Evolutionary conservation across 2,329 filamentous ascomycete species (phyloP), one percentile per base, ranked within the genome.

Genomic region (Aspergillus unguis): DNA sequence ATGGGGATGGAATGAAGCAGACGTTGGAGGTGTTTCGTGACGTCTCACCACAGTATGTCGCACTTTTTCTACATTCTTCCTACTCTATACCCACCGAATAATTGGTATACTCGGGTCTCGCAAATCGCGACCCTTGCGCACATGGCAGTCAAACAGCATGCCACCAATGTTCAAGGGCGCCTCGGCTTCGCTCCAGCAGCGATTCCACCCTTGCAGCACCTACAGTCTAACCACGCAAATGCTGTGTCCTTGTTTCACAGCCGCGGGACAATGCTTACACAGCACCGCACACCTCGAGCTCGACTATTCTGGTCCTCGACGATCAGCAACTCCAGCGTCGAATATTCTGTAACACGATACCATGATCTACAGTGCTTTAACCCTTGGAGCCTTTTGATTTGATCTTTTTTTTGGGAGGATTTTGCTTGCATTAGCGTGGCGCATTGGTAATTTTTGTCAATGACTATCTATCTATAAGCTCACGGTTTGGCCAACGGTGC

Each of bases 1-100:
- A 51, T 74, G 72, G 72, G 70, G 65, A 6, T 70, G 66, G 66
- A 55, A 64, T n/a, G 63, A 65, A 3, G 7, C 45, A 6, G 47
- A 53, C 5, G 31, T 43, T 5, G 27, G 27, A n/a, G 44, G 43
- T 10, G 43, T 52, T 33, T 40, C 54, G 11, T 57, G 44, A 59
- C 17, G 36, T 6, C 4, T 11, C 29, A 17, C 17, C 25, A n/a
- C 11, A 9, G 4, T 36, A 11, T 23, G 29, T 10, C 11, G 31
- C 40, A 8, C 23, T 26, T 40, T 43, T 44, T 33, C 9, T 17
- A 17, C 17, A 17, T 17, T 17, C 17, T 17, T 17, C 17, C 17
- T 17, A 17, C 17, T 17, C 17, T 17, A 17, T 17, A 17, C 17
- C 17, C 17, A 17, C 17, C 17, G 17, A 17, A 17, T 17, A 17